phyloP scores from a whole-genome alignment of 2,329 filamentous ascomycete genomes.

The Hypoxylon sp. region DNA sequence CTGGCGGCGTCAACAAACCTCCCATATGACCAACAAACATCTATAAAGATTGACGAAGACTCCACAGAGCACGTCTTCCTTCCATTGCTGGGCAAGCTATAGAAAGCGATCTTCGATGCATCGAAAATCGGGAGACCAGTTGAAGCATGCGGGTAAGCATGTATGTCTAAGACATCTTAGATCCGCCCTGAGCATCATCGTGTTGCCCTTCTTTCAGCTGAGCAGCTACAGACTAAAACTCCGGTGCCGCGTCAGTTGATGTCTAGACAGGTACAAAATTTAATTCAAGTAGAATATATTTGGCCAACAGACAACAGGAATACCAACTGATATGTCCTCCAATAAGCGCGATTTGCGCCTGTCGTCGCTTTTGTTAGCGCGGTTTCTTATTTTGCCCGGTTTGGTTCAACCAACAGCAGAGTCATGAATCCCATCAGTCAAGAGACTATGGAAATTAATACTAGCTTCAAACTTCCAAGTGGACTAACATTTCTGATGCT shows the following conservation, averaged over 20 bases:
- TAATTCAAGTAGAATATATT: conserved; percentile 1
- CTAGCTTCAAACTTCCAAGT: conserved; percentile 24
- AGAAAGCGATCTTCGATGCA: conserved; percentile 14
- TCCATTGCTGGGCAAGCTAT: conserved; percentile 4
- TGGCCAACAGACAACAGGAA: conserved; percentile 12
- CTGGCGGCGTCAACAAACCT: conserved; percentile 16
- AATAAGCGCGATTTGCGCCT: conserved; percentile 37
- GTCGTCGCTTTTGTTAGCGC: conserved; percentile 34
- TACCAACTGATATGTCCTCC: conserved; percentile 23
- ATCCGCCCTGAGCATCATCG: conserved; percentile 23
- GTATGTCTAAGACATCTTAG: conserved; percentile 40
- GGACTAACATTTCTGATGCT: conserved; percentile 20
- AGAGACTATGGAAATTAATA: conserved; percentile 7
- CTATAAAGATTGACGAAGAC: conserved; percentile 5
- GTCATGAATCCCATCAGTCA: conserved; percentile 8
- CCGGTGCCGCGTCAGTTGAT: conserved; percentile 8
- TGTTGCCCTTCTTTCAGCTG: conserved; percentile 16
- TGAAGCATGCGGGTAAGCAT: conserved; percentile 27
- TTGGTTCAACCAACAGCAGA: conserved; percentile 17
- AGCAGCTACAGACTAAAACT: conserved; percentile 12
- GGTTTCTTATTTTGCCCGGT: conserved; percentile 25
- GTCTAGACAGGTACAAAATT: background rate
- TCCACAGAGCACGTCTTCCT: conserved; percentile 2
- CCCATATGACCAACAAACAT: conserved; percentile 12
- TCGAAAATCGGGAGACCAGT: conserved; percentile 12